Evolutionary conservation across 1,139 yeast genomes (phyloP).

Genomic region (Yamadazyma oceani): DNA sequence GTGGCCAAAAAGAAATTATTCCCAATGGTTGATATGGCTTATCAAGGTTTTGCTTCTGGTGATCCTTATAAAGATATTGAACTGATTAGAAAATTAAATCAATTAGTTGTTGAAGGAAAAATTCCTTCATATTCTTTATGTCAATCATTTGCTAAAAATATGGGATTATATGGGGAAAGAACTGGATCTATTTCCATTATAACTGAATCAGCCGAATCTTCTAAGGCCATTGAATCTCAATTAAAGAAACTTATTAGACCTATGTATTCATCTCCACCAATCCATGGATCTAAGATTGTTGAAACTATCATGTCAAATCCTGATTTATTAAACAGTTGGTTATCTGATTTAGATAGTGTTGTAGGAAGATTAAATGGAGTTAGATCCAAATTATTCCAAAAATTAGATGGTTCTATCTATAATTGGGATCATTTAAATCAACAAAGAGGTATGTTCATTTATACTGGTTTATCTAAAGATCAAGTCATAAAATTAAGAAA

Average conservation of each 20-base stretch:
- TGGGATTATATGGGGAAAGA: slow-evolving; percentile 96
- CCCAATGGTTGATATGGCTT: slow-evolving; percentile 92
- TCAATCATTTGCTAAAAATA: slow-evolving; percentile 94
- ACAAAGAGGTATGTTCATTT: slow-evolving; percentile 97
- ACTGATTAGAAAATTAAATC: slow-evolving; percentile 50
- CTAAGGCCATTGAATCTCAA: slow-evolving; percentile 67
- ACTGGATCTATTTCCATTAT: slow-evolving; percentile 83
- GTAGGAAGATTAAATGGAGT: slow-evolving; percentile 75
- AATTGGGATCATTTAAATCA: slow-evolving; percentile 84
- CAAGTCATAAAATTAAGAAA: slow-evolving; percentile 72
- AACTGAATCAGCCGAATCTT: slow-evolving; percentile 45
- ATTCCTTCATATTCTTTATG: slow-evolving; percentile 64
- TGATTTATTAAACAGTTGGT: slow-evolving; percentile 71
- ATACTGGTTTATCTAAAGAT: slow-evolving; percentile 71
- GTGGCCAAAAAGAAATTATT: slow-evolving; percentile 60
- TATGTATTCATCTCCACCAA: slow-evolving; percentile 90
- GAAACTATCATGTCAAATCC: slow-evolving; percentile 68
- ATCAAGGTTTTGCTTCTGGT: slow-evolving; percentile 96
- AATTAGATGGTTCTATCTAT: slow-evolving; percentile 53
- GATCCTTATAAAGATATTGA: slow-evolving; percentile 50
- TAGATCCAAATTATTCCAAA: slow-evolving; percentile 64
- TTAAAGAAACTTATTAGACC: slow-evolving; percentile 79
- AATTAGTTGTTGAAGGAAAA: slow-evolving; percentile 46
- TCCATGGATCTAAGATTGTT: slow-evolving; percentile 89
- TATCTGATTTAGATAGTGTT: slow-evolving; percentile 71